Conservation (phyloP, 73 alveolate genomes). For the Symbiodinium pilosum region DNA sequence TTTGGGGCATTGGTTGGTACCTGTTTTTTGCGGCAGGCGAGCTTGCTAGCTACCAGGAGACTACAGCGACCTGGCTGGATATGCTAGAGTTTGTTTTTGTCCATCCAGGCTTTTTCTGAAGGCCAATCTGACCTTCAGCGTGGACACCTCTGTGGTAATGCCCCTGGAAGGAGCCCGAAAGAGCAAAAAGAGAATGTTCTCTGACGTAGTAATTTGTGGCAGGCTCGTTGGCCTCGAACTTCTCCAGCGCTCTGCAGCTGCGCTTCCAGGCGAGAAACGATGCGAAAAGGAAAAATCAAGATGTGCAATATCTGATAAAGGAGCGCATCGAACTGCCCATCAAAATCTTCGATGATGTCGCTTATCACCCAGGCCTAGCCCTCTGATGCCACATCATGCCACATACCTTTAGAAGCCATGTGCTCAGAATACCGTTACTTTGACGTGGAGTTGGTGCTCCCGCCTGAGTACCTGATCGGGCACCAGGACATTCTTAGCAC, state of each 20-base stretch:
- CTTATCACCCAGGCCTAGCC: constrained; percentile 24
- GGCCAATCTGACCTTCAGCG: constrained; percentile 73
- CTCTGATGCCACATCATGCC: neutral
- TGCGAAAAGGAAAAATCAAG: no score
- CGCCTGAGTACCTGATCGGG: constrained; percentile 53
- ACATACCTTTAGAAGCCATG: neutral
- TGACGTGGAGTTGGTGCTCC: constrained; percentile 85
- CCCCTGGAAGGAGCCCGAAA: neutral
- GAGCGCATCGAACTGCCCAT: constrained; percentile 66
- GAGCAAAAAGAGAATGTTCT: no score
- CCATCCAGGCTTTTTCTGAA: no score
- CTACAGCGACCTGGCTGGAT: no score
- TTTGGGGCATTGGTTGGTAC: neutral
- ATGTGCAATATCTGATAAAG: no score
- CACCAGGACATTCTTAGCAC: no score
- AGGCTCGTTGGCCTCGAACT: constrained; percentile 54
- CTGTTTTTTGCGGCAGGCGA: constrained; percentile 19
- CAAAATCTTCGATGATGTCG: constrained; percentile 42
- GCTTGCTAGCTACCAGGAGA: constrained; percentile 41
- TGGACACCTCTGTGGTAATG: constrained; percentile 64
- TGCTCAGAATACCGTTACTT: constrained; percentile 47
- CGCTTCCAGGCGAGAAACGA: constrained; percentile 63
- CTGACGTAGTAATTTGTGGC: neutral
- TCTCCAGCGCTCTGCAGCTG: neutral
- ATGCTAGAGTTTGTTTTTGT: no score